Evolutionary conservation across 2,329 filamentous ascomycete genomes (phyloP), one percentile per base, ranked within the genome.

Genomic region (Neophaeococcomyces aloes): DNA sequence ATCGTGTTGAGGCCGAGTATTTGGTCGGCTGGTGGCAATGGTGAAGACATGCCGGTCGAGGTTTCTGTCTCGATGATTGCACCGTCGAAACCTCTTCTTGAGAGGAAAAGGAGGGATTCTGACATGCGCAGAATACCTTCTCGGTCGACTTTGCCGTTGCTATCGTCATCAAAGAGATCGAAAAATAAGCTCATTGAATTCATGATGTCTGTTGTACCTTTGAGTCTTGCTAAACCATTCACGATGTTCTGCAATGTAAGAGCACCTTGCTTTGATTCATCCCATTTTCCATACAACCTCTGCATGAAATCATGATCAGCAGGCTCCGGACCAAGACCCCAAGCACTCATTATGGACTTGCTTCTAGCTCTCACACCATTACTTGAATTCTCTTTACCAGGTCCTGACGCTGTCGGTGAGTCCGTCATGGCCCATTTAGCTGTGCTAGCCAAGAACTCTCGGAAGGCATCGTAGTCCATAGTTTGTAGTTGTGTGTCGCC

Each of bases 141-240:
- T 8, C 91, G 79, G 57, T 96, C 91, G 4, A 98, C 88, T 55
- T 78, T 86, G 19, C 91, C 91, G 59, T 94, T 87, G 1, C 79
- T 76, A 56, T 89, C 83, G 53, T 98, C 89, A 59, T 98, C 91
- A 61, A 96, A 95, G 0, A 98, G 76, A 57, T 95, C 86, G 56
- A 98, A 98, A 63, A 98, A 96, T 65, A 96, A 96, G 48, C 81
- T 91, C 58, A 98, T 96, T 46, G 85, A 91, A 23, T 86, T 86
- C 89, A 98, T 95, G 53, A 98, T 95, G 62, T 98, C 91, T 36
- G 82, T 81, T 44, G 83, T 87, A 7, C 91, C 89, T 62, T 94
- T 96, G 57, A 98, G 86, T 11, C 84, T 79, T 2, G 89, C 88
- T 35, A 98, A 70, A 0, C 91, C 91, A 14, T 82, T 83, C 4